Conservation (phyloP, 164 flowering plant genomes). For the Vitis riparia region DNA sequence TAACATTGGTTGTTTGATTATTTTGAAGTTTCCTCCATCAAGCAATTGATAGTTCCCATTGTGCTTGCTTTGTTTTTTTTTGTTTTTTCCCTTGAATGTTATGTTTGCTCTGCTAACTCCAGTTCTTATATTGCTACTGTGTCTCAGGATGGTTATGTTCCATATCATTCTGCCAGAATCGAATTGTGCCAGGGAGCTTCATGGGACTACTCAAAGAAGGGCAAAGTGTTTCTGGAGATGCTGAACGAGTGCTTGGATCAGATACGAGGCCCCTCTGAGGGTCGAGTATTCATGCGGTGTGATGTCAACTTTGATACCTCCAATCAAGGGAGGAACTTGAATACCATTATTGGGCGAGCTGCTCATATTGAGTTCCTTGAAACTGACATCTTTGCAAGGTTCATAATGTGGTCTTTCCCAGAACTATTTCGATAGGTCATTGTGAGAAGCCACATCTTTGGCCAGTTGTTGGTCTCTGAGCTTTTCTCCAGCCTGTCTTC, state of each 20-base stretch:
- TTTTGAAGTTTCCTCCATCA: no score
- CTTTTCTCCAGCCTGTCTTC: no score
- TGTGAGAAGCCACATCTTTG: no score
- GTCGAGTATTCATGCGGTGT: conserved; percentile 86
- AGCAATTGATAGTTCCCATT: no score
- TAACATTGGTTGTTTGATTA: no score
- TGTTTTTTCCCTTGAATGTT: background rate
- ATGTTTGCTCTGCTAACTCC: background rate
- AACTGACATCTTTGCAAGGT: conserved; percentile 76
- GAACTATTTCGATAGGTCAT: conserved; percentile 54
- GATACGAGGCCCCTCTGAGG: conserved; percentile 67
- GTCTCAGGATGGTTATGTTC: conserved; percentile 95
- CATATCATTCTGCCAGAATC: conserved; percentile 97
- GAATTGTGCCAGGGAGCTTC: conserved; percentile 80
- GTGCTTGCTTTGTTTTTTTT: no score
- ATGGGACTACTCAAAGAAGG: conserved; percentile 73
- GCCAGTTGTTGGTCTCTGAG: no score
- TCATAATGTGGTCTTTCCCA: conserved; percentile 97
- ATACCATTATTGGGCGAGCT: conserved; percentile 89
- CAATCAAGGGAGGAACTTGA: conserved; percentile 73
- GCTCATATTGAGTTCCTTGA: conserved; percentile 97
- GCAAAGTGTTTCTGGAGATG: conserved; percentile 81
- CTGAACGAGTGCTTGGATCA: conserved; percentile 92
- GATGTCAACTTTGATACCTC: conserved; percentile 89
- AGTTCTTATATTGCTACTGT: conserved; percentile 2